Conservation (phyloP, 352 stramenopile species). For the Globisporangium solare region DNA sequence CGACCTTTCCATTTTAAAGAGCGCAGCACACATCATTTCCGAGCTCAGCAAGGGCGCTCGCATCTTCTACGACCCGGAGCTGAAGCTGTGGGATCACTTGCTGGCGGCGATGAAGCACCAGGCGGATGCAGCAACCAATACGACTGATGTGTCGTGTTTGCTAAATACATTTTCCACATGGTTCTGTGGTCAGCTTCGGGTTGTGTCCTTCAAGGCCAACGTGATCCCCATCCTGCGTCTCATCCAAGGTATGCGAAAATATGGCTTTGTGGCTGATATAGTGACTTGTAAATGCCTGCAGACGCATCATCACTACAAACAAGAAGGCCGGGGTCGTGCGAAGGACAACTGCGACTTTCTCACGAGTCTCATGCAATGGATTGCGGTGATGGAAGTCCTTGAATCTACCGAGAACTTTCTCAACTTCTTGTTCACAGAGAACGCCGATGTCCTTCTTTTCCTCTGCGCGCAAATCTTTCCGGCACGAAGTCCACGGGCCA, state of each 20-base stretch:
- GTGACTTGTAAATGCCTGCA: not conserved
- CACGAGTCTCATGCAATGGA: constrained; percentile 21
- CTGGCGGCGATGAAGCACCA: constrained; percentile 8
- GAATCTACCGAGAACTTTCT: constrained; percentile 29
- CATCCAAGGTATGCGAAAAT: constrained; percentile 17
- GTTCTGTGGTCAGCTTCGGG: constrained; percentile 24
- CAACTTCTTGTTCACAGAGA: constrained; percentile 28
- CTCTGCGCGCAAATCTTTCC: constrained; percentile 18
- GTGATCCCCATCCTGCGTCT: constrained; percentile 15
- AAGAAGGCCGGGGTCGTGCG: no score
- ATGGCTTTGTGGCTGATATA: constrained; percentile 2
- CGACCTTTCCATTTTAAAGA: constrained; percentile 1
- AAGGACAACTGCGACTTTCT: constrained; percentile 18
- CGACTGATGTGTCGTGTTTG: constrained; percentile 16
- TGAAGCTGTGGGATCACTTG: constrained; percentile 18
- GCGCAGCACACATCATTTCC: constrained; percentile 18
- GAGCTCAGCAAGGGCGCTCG: constrained; percentile 21
- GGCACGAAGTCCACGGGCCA: constrained; percentile 8
- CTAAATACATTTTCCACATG: constrained; percentile 23
- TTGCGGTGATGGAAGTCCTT: constrained; percentile 23
- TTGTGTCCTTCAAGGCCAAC: constrained; percentile 18
- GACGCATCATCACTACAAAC: no score
- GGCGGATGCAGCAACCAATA: not conserved
- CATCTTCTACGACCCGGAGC: constrained; percentile 16
- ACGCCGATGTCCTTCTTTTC: constrained; percentile 21